Evolutionary conservation across 31 red algal species (phyloP).

Genomic region (Odonthalia washingtoniensis): DNA sequence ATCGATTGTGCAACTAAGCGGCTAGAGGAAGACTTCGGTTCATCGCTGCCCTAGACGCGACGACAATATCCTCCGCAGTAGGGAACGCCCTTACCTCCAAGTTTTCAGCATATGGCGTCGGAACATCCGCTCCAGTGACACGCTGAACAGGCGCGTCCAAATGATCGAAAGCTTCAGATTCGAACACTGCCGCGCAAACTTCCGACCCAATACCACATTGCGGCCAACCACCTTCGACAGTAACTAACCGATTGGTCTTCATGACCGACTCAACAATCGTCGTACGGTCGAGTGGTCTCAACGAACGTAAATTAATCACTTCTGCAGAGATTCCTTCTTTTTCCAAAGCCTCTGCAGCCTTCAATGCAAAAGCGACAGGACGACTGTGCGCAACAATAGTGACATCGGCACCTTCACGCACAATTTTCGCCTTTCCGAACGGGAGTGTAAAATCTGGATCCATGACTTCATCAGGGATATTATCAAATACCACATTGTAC

Average conservation of each 20-base stretch:
- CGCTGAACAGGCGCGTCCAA: slow-evolving; percentile 97
- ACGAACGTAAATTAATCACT: slow-evolving; percentile 95
- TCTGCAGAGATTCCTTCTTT: slow-evolving; percentile 93
- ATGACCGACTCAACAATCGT: slow-evolving; percentile 93
- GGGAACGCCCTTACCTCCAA: slow-evolving; percentile 89
- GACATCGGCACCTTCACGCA: slow-evolving; percentile 89
- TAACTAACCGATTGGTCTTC: slow-evolving; percentile 94
- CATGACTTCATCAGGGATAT: slow-evolving; percentile 71
- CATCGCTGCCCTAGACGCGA: slow-evolving; percentile 34
- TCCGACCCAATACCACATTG: slow-evolving; percentile 93
- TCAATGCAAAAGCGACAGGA: slow-evolving; percentile 64
- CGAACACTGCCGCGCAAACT: slow-evolving; percentile 87
- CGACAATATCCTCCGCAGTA: slow-evolving; percentile 34
- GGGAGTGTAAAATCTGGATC: slow-evolving; percentile 93
- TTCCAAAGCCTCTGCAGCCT: slow-evolving; percentile 86
- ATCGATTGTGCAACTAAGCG: neutral
- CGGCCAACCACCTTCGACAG: slow-evolving; percentile 95
- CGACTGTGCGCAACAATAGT: slow-evolving; percentile 88
- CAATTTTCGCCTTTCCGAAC: slow-evolving; percentile 93
- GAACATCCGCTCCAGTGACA: slow-evolving; percentile 90
- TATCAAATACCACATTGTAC: slow-evolving; percentile 91
- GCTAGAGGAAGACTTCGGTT: slow-evolving; percentile 32
- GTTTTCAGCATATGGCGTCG: slow-evolving; percentile 96
- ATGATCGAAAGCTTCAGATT: slow-evolving; percentile 96
- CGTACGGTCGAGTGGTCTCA: slow-evolving; percentile 93